These are phyloP conservation scores for Priceomyces castillae DNA, from an alignment of 805 yeast species.

Conservation along the genomic window DNA sequence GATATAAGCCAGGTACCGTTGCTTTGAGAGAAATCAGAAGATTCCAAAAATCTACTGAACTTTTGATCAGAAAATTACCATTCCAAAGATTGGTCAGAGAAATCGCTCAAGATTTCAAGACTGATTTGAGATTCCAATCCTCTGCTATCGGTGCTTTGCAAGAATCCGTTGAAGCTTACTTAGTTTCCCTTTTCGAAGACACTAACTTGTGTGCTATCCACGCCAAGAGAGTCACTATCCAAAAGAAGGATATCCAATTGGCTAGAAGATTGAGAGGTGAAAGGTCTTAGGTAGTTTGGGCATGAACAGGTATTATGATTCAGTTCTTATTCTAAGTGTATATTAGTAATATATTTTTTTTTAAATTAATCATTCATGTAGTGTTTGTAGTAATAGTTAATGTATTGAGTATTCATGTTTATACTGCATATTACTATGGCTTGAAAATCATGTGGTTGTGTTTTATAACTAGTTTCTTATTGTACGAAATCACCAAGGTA, in stretches of 20 bases:
- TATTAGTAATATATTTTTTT: slow-evolving; percentile 7
- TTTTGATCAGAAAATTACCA: slow-evolving; percentile 49
- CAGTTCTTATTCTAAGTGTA: slow-evolving; percentile 8
- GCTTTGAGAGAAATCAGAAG: slow-evolving; percentile 52
- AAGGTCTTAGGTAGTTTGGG: slow-evolving; percentile 33
- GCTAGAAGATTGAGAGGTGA: slow-evolving; percentile 53
- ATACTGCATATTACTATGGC: too few species aligned
- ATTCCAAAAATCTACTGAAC: slow-evolving; percentile 49
- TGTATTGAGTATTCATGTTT: too few species aligned
- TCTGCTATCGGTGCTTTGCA: slow-evolving; percentile 51
- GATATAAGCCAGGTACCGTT: slow-evolving; percentile 53
- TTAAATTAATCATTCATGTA: not conserved
- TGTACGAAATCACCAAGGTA: too few species aligned
- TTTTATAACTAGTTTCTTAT: too few species aligned
- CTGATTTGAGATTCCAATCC: slow-evolving; percentile 49
- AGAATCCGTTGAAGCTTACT: slow-evolving; percentile 50
- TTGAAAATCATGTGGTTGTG: too few species aligned
- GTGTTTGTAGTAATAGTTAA: too few species aligned
- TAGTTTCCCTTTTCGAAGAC: slow-evolving; percentile 48
- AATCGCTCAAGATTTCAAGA: slow-evolving; percentile 48
- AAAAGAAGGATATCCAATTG: slow-evolving; percentile 50
- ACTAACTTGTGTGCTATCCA: slow-evolving; percentile 51
- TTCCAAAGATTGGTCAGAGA: slow-evolving; percentile 52
- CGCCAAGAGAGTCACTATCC: slow-evolving; percentile 51
- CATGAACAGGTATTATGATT: slow-evolving; percentile 4